Percentiles rank a stretch among this genome's conserved stretches.
Evolutionary conservation across 1,139 yeast species (phyloP).

Genomic region (Geotrichum fermentans): DNA sequence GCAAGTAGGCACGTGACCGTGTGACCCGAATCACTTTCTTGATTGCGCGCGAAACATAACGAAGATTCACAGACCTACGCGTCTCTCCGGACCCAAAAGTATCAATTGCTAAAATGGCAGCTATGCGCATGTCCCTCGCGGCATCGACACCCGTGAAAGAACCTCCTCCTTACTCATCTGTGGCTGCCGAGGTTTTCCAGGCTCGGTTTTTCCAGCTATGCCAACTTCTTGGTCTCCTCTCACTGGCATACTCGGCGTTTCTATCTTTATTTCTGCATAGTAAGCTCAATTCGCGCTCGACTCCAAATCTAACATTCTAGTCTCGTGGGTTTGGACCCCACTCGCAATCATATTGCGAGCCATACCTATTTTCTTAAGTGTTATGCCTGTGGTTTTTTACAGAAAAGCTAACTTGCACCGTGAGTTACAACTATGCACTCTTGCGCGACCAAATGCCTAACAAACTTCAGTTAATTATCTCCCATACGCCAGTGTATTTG

Average conservation of each 20-base stretch:
- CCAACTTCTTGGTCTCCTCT: slow-evolving; percentile 25
- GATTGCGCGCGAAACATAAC: too few relatives aligned
- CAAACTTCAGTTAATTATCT: slow-evolving; percentile 6
- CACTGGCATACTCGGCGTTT: slow-evolving; percentile 23
- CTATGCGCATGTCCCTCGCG: slow-evolving; percentile 14
- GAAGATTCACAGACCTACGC: too few relatives aligned
- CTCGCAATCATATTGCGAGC: slow-evolving; percentile 31
- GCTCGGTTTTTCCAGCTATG: slow-evolving; percentile 32
- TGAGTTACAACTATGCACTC: too few relatives aligned
- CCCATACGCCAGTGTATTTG: slow-evolving; percentile 22
- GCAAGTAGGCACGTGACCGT: too few relatives aligned
- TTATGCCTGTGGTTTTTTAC: slow-evolving; percentile 29
- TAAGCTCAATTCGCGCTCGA: background rate
- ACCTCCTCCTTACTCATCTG: slow-evolving; percentile 11
- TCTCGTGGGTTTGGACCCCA: slow-evolving; percentile 21
- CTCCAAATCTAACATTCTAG: slow-evolving; percentile 8
- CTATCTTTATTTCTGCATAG: slow-evolving; percentile 20
- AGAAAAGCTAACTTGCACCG: slow-evolving; percentile 26
- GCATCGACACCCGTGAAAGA: background rate
- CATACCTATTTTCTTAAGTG: slow-evolving; percentile 24
- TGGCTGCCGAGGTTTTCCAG: slow-evolving; percentile 28
- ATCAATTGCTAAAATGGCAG: slow-evolving; percentile 10
- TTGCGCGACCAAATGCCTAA: too few relatives aligned
- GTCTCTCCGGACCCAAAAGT: too few relatives aligned
- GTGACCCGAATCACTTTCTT: too few relatives aligned